phyloP scores from a whole-genome alignment of 2,329 filamentous ascomycete species.

The Fusarium euwallaceae region DNA sequence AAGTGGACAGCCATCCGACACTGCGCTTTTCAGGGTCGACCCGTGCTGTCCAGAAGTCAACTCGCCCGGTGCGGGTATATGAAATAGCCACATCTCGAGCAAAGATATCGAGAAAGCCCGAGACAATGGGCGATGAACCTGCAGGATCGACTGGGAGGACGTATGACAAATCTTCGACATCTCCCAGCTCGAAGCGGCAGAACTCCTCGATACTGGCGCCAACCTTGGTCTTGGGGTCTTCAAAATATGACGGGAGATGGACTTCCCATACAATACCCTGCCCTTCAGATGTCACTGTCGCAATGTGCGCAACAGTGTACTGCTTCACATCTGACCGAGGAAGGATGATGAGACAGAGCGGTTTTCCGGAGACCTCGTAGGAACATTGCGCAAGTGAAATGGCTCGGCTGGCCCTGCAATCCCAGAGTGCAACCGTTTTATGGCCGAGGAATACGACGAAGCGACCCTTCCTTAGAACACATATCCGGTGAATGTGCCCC shows the following conservation, averaged over 20 bases:
- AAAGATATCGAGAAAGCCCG: slow-evolving; percentile 87
- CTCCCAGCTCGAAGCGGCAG: slow-evolving; percentile 77
- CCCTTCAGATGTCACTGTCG: slow-evolving; percentile 84
- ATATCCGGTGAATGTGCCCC: slow-evolving; percentile 84
- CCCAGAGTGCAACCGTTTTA: slow-evolving; percentile 81
- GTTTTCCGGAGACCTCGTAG: slow-evolving; percentile 76
- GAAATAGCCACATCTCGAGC: slow-evolving; percentile 88
- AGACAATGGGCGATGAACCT: slow-evolving; percentile 76
- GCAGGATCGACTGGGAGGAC: slow-evolving; percentile 89
- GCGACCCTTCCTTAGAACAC: slow-evolving; percentile 80
- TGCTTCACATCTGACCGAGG: slow-evolving; percentile 71
- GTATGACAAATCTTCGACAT: slow-evolving; percentile 70
- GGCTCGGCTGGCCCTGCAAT: slow-evolving; percentile 74
- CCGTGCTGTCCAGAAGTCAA: slow-evolving; percentile 88
- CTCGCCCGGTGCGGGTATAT: slow-evolving; percentile 79
- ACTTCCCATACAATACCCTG: slow-evolving; percentile 87
- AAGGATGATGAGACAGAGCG: slow-evolving; percentile 83
- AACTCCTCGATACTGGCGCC: slow-evolving; percentile 69
- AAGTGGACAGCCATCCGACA: slow-evolving; percentile 87
- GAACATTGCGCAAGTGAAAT: slow-evolving; percentile 62
- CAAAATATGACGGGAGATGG: slow-evolving; percentile 65
- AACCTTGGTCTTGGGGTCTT: slow-evolving; percentile 39
- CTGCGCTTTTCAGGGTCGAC: slow-evolving; percentile 70
- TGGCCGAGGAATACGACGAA: slow-evolving; percentile 87
- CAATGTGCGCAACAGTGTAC: slow-evolving; percentile 75